Base-by-base conservation (phyloP, 2,329 filamentous ascomycete species). In the Neurospora sp. region DNA sequence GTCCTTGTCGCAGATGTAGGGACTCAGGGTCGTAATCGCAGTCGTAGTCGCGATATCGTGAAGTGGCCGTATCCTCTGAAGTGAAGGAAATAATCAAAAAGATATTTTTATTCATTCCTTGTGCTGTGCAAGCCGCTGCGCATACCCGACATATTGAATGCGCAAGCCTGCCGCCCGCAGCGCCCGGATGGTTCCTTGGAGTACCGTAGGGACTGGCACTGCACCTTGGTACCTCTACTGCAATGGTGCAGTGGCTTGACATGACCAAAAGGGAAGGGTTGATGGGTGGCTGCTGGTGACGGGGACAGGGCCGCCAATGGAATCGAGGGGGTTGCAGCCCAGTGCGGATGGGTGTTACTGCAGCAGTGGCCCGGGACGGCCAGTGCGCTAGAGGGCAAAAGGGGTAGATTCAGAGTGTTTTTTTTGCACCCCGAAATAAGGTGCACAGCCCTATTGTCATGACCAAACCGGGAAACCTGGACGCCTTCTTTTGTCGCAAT, bases 101-200 rank as follows among this genome's bases (percentile, higher is more conserved):
- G 71, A 72, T 76, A 76, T 76, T 76, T 76, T 76, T 76, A 74
- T 70, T 72, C 70, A 40, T 68, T 66, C 37, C 23, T 67, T 71
- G 68, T 71, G 71, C 71, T 69, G 73, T 70, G 70, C 71, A 71
- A 65, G 70, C 69, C 71, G 71, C 74, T 74, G 74, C 74, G 72
- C 72, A 74, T 57, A 73, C 74, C 73, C 73, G 71, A 68, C 66
- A 66, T 68, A 66, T 68, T 73, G 72, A 69, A 66, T 62, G 68
- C 72, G 69, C 70, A 72, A 72, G 72, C 67, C 69, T 73, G 68
- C 70, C 66, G 69, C 69, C 68, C 66, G 69, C 71, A 69, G 68
- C 67, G 68, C 72, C 69, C 69, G 70, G 52, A 62, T 62, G 52
- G 52, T 36, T 62, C 52, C 52, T 36, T 33, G 52, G 28, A 17